Percentiles rank a stretch among this genome's conserved stretches.
These are phyloP conservation scores for Pachysandra terminalis DNA, from an alignment of 164 flowering plant species.

Conservation along the genomic window DNA sequence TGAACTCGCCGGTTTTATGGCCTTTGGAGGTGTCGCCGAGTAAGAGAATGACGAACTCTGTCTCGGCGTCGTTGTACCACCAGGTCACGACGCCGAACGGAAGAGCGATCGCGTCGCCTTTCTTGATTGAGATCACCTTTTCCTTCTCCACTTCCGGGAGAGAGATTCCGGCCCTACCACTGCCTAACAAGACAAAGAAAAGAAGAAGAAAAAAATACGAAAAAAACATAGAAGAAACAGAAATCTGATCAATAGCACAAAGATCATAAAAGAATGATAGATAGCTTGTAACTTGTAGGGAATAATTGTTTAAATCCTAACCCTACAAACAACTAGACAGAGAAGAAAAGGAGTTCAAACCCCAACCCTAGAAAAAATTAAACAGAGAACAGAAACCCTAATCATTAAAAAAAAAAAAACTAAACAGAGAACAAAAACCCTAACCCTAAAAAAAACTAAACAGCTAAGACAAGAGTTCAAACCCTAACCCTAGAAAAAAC, in stretches of 20 bases:
- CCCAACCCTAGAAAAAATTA: not conserved
- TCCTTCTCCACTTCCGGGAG: conserved; percentile 65
- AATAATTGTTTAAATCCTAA: too few species aligned
- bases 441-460: not conserved
- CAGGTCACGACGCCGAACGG: conserved; percentile 83
- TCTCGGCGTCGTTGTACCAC: conserved; percentile 81
- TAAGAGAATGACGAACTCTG: conserved; percentile 68
- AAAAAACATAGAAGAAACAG: not conserved
- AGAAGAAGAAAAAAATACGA: not conserved
- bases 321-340: too few species aligned
- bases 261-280: not conserved
- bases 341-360: not conserved
- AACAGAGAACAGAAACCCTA: not conserved
- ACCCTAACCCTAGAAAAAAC: not conserved
- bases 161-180: conserved; percentile 68
- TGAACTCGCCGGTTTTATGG: conserved; percentile 73
- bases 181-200: conserved; percentile 31
- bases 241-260: not conserved
- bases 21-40: conserved; percentile 69
- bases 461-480: not conserved
- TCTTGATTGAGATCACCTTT: conserved; percentile 66
- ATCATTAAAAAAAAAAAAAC: conserved; percentile 1
- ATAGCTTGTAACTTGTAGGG: too few species aligned
- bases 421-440: too few species aligned
- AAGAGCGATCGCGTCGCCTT: conserved; percentile 77